Base-by-base conservation (phyloP, 2,329 filamentous ascomycete genomes). In the Venturia oleaginea region DNA sequence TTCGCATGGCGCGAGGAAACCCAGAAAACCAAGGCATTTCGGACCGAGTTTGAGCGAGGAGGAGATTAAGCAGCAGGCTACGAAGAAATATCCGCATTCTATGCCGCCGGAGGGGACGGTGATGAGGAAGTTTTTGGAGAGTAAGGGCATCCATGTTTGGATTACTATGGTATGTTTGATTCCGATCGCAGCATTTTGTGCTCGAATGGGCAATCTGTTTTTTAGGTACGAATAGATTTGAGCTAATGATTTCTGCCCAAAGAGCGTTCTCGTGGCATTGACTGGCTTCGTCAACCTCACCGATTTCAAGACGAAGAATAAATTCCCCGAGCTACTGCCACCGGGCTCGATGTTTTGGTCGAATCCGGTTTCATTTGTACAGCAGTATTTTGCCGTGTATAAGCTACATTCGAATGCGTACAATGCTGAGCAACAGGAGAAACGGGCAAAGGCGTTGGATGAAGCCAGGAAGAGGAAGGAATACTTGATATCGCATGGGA, bases 401-500 rank as follows among this genome's bases (percentile, higher is more conserved):
- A 81, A 84, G 66, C 82, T 96, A 78, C 89, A 95, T 73, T 84
- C 89, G 69, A 83, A 86, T 70, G 87, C 92, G 74, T 84, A 84
- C 68, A 87, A 86, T 37, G 80, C 83, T 68, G 78, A 86, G 72
- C 88, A 89, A 34, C 81, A 83, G 62, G 90, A 92, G 76, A 86
- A 86, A 77, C 84, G 92, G 64, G 84, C 85, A 71, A 83, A 83
- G 72, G 86, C 86, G 69, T 82, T 91, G 64, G 91, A 96, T 69
- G 94, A 99, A 77, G 88, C 94, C 34, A 84, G 88, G 75, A 96
- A 97, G 84, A 84, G 93, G 71, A 84, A 84, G 67, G 86, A 90
- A 75, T 99, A 91, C 77, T 86, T 92, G 71, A 87, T 91, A 76
- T 91, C 89, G 66, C 91, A 96, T 79, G 92, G 91, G 11, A 75